Evolutionary conservation across 129 eudicot genomes (phyloP).

Genomic region (Flaveria brownii): DNA sequence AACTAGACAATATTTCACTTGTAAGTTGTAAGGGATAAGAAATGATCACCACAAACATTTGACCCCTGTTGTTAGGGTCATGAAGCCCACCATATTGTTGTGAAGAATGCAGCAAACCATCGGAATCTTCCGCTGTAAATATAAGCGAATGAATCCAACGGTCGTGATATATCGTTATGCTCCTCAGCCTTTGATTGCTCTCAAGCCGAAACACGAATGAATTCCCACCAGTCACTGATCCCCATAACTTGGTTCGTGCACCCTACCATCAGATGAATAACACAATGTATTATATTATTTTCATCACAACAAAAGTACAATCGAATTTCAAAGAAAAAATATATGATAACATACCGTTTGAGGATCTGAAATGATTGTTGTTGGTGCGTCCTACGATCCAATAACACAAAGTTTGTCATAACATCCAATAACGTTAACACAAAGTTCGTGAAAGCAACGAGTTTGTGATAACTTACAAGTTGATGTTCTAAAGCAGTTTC

Average conservation of each 20-base stretch:
- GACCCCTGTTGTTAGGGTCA: neutral
- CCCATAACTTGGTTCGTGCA: slow-evolving; percentile 20
- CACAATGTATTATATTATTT: neutral
- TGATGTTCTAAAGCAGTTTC: slow-evolving; percentile 12
- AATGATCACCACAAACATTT: slow-evolving; percentile 5
- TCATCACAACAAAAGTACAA: neutral
- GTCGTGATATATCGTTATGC: slow-evolving; percentile 5
- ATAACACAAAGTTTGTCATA: neutral
- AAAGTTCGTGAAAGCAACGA: neutral
- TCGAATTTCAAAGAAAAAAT: neutral
- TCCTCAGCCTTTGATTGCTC: slow-evolving; percentile 20
- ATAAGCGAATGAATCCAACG: slow-evolving; percentile 8
- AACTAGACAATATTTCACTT: neutral
- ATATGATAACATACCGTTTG: slow-evolving; percentile 10
- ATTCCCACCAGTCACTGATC: neutral
- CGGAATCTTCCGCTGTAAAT: slow-evolving; percentile 17
- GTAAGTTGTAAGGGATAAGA: neutral
- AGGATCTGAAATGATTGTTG: neutral
- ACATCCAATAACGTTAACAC: too few relatives aligned
- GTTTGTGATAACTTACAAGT: neutral
- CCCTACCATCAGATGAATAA: slow-evolving; percentile 8
- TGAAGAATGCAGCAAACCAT: slow-evolving; percentile 19
- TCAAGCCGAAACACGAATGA: slow-evolving; percentile 20
- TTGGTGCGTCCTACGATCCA: neutral
- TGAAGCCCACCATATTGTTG: slow-evolving; percentile 3